Evolutionary conservation across 1,284 basidiomycete species (phyloP), one percentile per base, ranked within the genome.

Genomic region (Pisolithus thermaeus): DNA sequence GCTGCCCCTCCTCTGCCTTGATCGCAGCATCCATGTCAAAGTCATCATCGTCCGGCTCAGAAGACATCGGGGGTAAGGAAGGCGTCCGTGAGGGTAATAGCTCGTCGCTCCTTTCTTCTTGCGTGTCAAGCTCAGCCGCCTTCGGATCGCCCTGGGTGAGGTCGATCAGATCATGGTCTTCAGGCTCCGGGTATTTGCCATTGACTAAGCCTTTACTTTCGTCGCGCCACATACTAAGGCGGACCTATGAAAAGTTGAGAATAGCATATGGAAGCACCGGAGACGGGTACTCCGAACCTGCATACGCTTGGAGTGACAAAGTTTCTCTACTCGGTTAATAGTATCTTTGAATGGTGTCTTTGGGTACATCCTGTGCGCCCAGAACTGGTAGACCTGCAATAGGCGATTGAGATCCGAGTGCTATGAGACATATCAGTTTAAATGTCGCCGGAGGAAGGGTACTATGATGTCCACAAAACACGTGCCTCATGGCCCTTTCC

Each of bases 401-500:
- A 97, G 69, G 32, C 86, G 75, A 56, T 81, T 80, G 36, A 97
- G 77, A 65, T 97, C 93, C 50, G 78, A 69, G 22, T 74, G 74
- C 92, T 95, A 61, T 27, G 14, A 16, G 23, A 7, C 14, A 23
- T 18, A 22, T 22, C 38, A 5, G 22, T 16, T 30, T 42, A 23
- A 23, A 23, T 9, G 52, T 22, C 37, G 4, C n/a, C 47, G 36
- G 16, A 48, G 12, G 46, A 7, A 39, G 22, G 35, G 32, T 53
- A 20, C 18, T 20, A 43, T 28, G 25, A 14, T 22, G 25, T 16
- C 22, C 40, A 23, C 22, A 55, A 20, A 20, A 44, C 16, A 68
- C 75, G 45, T 59, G 91, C 92, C 77, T 97, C 94, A 59, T 91
- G 81, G 0, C 93, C 93, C 66, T 96, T 96, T 3, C 92, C 93